Conservation (phyloP, 2,329 filamentous ascomycete genomes). For the Talaromyces islandicus region DNA sequence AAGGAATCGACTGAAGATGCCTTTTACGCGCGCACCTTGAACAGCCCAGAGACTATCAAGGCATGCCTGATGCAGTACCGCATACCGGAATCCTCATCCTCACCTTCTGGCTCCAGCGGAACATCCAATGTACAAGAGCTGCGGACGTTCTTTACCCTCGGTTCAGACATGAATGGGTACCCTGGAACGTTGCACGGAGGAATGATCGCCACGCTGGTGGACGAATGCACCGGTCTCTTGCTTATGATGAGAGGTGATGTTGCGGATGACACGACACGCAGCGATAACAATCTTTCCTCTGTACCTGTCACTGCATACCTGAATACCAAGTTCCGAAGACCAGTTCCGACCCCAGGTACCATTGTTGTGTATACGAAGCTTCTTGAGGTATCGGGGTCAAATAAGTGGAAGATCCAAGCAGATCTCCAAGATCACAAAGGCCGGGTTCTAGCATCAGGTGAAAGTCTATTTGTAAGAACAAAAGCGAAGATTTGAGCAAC, state of each 20-base stretch:
- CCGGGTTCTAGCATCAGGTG: neutral
- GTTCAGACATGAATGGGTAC: conserved; percentile 20
- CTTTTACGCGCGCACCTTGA: neutral
- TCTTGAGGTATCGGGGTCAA: neutral
- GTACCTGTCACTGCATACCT: conserved; percentile 17
- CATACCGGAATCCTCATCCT: neutral
- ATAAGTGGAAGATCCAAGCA: neutral
- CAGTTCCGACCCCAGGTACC: conserved; percentile 21
- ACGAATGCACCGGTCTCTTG: conserved; percentile 19
- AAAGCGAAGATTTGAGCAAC: neutral
- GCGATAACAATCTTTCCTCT: neutral
- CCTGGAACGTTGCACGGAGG: conserved; percentile 23
- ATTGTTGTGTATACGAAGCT: conserved; percentile 10
- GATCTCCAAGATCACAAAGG: neutral
- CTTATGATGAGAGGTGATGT: conserved; percentile 8
- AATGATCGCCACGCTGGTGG: conserved; percentile 20
- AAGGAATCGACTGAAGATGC: neutral
- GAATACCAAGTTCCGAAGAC: conserved; percentile 17
- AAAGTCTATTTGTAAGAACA: neutral
- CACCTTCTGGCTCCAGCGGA: neutral
- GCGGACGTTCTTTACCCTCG: conserved; percentile 22
- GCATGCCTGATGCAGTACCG: neutral
- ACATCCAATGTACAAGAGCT: conserved; percentile 12
- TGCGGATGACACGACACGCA: neutral
- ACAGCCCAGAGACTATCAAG: neutral